These are phyloP conservation scores for Cercospora sesami DNA, from an alignment of 2,329 filamentous ascomycete species.

Conservation along the genomic window DNA sequence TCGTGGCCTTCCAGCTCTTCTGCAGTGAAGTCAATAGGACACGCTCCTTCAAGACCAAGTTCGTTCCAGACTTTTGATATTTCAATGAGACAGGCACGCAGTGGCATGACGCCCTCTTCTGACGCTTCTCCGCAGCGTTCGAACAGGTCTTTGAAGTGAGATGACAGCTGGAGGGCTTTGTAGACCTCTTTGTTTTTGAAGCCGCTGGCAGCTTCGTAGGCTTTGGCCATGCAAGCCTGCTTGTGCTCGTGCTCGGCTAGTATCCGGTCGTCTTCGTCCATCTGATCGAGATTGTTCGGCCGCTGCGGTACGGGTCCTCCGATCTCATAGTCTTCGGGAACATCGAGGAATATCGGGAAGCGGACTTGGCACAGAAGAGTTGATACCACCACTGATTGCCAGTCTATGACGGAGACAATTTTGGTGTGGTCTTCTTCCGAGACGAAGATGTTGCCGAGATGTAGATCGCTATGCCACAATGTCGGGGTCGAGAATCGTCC, in stretches of 20 bases:
- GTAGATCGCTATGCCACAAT: slow-evolving; percentile 15
- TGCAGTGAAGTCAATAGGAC: slow-evolving; percentile 7
- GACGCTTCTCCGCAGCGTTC: slow-evolving; percentile 12
- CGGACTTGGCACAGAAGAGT: slow-evolving; percentile 15
- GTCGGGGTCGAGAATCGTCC: slow-evolving; percentile 8
- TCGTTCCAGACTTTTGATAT: slow-evolving; percentile 13
- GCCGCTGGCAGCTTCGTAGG: slow-evolving; percentile 15
- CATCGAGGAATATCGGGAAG: slow-evolving; percentile 13
- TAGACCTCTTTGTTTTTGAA: slow-evolving; percentile 17
- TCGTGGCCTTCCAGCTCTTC: no score
- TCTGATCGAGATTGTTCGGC: slow-evolving; percentile 7
- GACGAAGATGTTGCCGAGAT: slow-evolving; percentile 16
- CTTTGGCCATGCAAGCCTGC: slow-evolving; percentile 10
- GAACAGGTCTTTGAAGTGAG: slow-evolving; percentile 15
- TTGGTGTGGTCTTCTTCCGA: slow-evolving; percentile 10
- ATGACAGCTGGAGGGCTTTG: slow-evolving; percentile 5
- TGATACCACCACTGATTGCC: slow-evolving; percentile 7
- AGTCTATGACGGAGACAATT: slow-evolving; percentile 16
- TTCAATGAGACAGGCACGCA: slow-evolving; percentile 14
- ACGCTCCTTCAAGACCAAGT: not conserved
- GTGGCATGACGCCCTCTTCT: slow-evolving; percentile 14
- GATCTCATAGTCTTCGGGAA: slow-evolving; percentile 16
- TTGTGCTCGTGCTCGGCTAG: slow-evolving; percentile 13
- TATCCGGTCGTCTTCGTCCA: slow-evolving; percentile 12
- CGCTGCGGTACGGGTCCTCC: slow-evolving; percentile 6